Percentiles rank a stretch among this genome's conserved stretches.
These are phyloP conservation scores for Thinopyrum elongatum DNA, from an alignment of 176 grass and related monocot species.

Conservation along the genomic window DNA sequence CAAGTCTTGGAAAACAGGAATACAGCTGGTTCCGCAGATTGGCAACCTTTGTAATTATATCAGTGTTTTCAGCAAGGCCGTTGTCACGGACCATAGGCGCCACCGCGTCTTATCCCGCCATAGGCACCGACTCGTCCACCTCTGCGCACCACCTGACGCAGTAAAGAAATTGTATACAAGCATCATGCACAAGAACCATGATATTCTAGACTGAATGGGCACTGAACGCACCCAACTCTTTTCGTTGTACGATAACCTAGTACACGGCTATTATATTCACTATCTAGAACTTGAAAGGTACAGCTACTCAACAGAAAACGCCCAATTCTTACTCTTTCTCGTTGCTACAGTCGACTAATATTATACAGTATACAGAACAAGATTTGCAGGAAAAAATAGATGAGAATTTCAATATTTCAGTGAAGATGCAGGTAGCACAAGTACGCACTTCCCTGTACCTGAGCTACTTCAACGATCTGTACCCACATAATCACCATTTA, in stretches of 20 bases:
- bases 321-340: too few species aligned
- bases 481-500: neutral
- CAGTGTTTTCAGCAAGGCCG: neutral
- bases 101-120: neutral
- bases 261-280: too few species aligned
- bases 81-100: neutral
- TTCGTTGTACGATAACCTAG: neutral
- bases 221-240: neutral
- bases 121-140: neutral
- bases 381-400: too few species aligned
- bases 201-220: neutral
- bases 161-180: neutral
- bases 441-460: neutral
- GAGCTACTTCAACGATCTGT: neutral
- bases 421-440: neutral
- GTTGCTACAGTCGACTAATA: too few species aligned
- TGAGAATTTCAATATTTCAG: neutral
- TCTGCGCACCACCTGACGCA: neutral
- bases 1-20: neutral
- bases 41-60: slow-evolving; percentile 6
- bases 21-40: neutral
- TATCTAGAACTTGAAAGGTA: neutral
- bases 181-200: neutral
- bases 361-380: too few species aligned
- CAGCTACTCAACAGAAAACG: neutral